Evolutionary conservation across 805 yeast species (phyloP).

Genomic region (Saturnispora sekii): DNA sequence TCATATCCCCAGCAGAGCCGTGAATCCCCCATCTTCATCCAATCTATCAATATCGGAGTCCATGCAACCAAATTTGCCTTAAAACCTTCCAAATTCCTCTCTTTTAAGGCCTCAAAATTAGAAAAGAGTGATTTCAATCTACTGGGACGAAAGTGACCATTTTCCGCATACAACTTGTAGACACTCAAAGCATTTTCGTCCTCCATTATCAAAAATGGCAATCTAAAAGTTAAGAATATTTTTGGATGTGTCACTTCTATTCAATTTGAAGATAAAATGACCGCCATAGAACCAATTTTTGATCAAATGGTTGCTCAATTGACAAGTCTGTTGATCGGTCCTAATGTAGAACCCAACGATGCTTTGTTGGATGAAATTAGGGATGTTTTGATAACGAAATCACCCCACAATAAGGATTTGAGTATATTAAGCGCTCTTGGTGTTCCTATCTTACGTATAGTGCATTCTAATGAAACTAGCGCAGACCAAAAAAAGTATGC

Average conservation of each 20-base stretch:
- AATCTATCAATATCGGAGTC: constrained; percentile 27
- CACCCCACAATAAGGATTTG: neutral
- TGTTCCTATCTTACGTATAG: constrained; percentile 17
- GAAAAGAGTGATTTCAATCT: constrained; percentile 40
- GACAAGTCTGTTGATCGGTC: constrained; percentile 7
- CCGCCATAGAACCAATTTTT: constrained; percentile 15
- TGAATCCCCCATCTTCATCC: constrained; percentile 21
- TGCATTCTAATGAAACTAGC: constrained; percentile 20
- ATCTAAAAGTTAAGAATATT: too few relatives aligned
- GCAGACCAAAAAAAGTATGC: constrained; percentile 13
- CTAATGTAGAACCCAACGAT: constrained; percentile 9
- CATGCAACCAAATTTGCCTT: constrained; percentile 41
- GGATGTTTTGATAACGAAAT: neutral
- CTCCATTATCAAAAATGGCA: too few relatives aligned
- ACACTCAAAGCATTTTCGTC: too few relatives aligned
- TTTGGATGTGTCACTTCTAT: neutral
- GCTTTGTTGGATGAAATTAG: constrained; percentile 14
- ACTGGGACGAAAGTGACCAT: constrained; percentile 13
- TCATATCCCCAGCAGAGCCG: constrained; percentile 17
- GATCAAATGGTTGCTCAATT: constrained; percentile 15
- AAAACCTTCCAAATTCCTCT: constrained; percentile 38
- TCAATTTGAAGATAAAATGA: neutral
- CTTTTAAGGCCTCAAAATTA: constrained; percentile 34
- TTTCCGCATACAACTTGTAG: neutral
- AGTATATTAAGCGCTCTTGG: constrained; percentile 10